Evolutionary conservation across 1,139 yeast genomes (phyloP).

Genomic region (Candida sp.): DNA sequence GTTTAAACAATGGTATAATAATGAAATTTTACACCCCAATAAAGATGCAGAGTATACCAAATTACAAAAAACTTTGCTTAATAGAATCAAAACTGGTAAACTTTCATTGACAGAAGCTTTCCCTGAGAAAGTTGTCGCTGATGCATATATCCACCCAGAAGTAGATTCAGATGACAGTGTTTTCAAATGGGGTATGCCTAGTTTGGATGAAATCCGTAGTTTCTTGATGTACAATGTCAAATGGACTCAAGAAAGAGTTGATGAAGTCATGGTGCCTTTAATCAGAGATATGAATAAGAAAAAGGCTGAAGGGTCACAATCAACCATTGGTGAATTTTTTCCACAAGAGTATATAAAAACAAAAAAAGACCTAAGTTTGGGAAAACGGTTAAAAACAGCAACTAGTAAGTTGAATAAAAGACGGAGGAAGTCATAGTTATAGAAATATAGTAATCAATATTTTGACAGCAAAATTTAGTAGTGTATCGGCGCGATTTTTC

Average conservation of each 20-base stretch:
- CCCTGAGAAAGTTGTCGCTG: conserved; percentile 66
- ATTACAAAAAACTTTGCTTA: conserved; percentile 48
- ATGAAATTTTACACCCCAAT: conserved; percentile 14
- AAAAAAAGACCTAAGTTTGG: conserved; percentile 44
- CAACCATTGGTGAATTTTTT: conserved; percentile 58
- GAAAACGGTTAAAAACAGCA: conserved; percentile 61
- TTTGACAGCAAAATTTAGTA: not conserved
- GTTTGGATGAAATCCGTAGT: conserved; percentile 71
- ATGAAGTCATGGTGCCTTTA: conserved; percentile 86
- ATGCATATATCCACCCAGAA: conserved; percentile 77
- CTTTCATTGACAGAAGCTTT: conserved; percentile 61
- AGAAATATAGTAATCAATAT: not conserved
- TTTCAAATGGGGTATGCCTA: conserved; percentile 91
- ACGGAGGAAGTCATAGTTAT: conserved; percentile 4
- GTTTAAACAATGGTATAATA: conserved; percentile 41
- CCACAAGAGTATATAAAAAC: conserved; percentile 46
- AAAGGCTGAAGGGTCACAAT: conserved; percentile 51
- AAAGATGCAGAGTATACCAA: conserved; percentile 17
- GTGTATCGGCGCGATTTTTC: not conserved
- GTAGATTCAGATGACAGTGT: conserved; percentile 77
- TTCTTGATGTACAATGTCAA: conserved; percentile 72
- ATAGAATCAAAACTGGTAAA: conserved; percentile 55
- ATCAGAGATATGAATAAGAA: conserved; percentile 72
- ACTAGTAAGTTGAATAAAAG: conserved; percentile 44
- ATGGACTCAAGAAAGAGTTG: conserved; percentile 76